Evolutionary conservation across 371 early-diverging fungal genomes (phyloP).

Genomic region (Mortierella sp.): DNA sequence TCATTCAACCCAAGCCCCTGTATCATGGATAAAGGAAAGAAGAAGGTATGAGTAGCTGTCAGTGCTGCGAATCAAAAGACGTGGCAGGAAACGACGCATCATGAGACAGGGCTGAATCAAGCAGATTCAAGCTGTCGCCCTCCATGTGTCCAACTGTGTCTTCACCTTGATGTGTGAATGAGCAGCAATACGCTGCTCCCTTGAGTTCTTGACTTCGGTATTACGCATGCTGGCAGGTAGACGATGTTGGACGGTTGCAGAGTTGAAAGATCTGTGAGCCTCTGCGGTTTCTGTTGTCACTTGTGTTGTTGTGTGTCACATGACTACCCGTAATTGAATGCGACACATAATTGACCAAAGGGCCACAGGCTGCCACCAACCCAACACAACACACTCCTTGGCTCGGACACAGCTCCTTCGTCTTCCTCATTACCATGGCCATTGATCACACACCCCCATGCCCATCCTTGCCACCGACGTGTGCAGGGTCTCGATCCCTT

Average conservation of each 20-base stretch:
- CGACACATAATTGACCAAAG: constrained; percentile 7
- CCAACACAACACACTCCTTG: too few species aligned
- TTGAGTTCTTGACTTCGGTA: constrained; percentile 83
- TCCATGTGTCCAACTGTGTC: too few species aligned
- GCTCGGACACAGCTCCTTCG: neutral
- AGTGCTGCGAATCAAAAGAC: too few species aligned
- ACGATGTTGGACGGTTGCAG: too few species aligned
- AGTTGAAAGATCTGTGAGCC: too few species aligned
- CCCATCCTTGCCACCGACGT: neutral
- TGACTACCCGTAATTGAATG: constrained; percentile 4
- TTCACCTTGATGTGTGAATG: constrained; percentile 96
- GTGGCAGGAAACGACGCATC: too few species aligned
- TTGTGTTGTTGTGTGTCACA: neutral
- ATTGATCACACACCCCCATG: constrained; percentile 5
- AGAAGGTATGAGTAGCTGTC: neutral
- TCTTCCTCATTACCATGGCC: constrained; percentile 15
- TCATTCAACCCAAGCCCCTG: constrained; percentile 83
- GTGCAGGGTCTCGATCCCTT: neutral
- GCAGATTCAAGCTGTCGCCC: too few species aligned
- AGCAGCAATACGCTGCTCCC: constrained; percentile 93
- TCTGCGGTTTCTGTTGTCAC: too few species aligned
- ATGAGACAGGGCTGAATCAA: too few species aligned
- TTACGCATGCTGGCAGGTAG: constrained; percentile 77
- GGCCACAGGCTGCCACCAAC: too few species aligned
- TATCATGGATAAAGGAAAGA: neutral